These are phyloP conservation scores for Populus hybrid DNA, from an alignment of 441 rosid genomes.

Conservation along the genomic window DNA sequence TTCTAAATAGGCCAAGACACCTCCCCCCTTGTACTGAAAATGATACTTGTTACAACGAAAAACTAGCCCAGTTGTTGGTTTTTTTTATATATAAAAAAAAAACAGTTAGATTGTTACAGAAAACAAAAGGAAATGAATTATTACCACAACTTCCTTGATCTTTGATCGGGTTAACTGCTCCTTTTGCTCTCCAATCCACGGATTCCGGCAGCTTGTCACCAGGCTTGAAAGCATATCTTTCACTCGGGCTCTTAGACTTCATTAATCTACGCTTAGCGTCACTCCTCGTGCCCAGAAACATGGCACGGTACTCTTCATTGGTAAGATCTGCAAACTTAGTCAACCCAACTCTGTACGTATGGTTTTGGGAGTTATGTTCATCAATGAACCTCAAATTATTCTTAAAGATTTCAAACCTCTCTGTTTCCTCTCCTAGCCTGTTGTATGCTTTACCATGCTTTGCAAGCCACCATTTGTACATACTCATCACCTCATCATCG, in stretches of 20 bases:
- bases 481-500: conserved; percentile 51
- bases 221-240: conserved; percentile 44
- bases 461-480: conserved; percentile 66
- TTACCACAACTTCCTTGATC: conserved; percentile 85
- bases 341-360: conserved; percentile 56
- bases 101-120: too few relatives aligned
- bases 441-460: conserved; percentile 64
- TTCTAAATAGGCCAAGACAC: neutral
- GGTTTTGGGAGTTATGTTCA: conserved; percentile 56
- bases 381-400: conserved; percentile 73
- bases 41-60: neutral
- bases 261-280: conserved; percentile 29
- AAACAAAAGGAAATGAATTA: neutral
- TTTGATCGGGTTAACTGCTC: conserved; percentile 73
- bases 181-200: conserved; percentile 75
- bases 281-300: conserved; percentile 48
- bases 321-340: conserved; percentile 82
- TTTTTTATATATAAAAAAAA: too few relatives aligned
- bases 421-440: conserved; percentile 58
- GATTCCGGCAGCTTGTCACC: conserved; percentile 61
- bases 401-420: conserved; percentile 69
- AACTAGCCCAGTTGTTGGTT: neutral
- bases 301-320: conserved; percentile 65
- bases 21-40: neutral
- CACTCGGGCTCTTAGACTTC: conserved; percentile 38